Base-by-base conservation (phyloP, 2,329 filamentous ascomycete genomes). In the Botryosphaeria agaves region DNA sequence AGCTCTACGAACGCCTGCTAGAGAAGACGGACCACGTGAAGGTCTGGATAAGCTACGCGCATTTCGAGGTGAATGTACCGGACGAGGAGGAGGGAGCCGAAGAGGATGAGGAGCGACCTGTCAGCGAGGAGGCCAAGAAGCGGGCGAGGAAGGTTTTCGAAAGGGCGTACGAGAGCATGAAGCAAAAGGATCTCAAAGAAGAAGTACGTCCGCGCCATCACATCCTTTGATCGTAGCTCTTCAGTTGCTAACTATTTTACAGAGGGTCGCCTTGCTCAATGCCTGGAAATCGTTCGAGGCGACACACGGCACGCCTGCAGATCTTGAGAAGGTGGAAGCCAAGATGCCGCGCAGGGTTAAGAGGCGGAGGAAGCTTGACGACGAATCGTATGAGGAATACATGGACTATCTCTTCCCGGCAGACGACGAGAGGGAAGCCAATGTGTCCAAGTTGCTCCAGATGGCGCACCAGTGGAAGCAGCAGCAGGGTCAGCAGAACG, bases 31-130 rank as follows among this genome's bases (percentile, higher is more conserved):
- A 89, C 47, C 89, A 98, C 49, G 84, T 94, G 63, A 98, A 95
- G 64, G 89, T 98, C 36, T 98, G 89, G 89, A 92, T 89, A 54
- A 87, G 81, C 52, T 98, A 87, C 57, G 89, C 89, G n/a, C 81
- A 91, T 52, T 95, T 98, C 48, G 89, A 98, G 56, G 82, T 95
- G 60, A 87, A 89, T 51, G 75, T 93, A 0, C 83, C 84, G 26
- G 84, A 92, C 34, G 69, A 62, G 8, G 70, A 77, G 25, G 74
- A 64, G 7, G 59, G 56, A 3, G 57, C 61, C 7, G 62, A 67
- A 14, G 66, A 66, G 3, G 57, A 76, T 56, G 66, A 68, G 27
- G 68, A 66, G 34, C 55, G 55, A 25, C 59, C 65, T 2, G 69
- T 92, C 46, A 83, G 77, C 54, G 82, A 89, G 14, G 76, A 76